Conservation (phyloP, 192 early-diverging fungal genomes). For the Coemansia guatemalensis region DNA sequence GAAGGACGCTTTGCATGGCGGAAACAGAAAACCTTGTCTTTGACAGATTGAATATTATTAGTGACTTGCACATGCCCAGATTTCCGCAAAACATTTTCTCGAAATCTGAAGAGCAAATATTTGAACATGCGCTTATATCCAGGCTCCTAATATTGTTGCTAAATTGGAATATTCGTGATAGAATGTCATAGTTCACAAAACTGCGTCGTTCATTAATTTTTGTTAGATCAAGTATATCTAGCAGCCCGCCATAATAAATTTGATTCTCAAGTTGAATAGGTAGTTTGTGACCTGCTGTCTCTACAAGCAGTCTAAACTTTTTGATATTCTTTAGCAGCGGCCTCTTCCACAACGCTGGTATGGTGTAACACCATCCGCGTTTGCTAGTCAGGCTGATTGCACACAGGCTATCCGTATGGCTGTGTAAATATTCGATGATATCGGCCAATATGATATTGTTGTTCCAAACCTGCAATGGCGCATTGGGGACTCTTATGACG, state of each 20-base stretch:
- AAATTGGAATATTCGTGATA: constrained; percentile 8
- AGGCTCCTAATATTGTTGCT: neutral
- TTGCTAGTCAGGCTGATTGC: constrained; percentile 4
- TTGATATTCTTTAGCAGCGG: constrained; percentile 8
- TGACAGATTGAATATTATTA: constrained; percentile 6
- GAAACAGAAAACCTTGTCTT: constrained; percentile 8
- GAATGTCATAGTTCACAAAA: constrained; percentile 3
- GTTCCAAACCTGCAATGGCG: constrained; percentile 5
- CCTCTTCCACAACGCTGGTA: constrained; percentile 8
- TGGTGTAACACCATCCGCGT: constrained; percentile 17
- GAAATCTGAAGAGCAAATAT: constrained; percentile 3
- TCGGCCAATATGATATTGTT: constrained; percentile 6
- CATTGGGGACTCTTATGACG: neutral
- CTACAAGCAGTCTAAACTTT: constrained; percentile 5
- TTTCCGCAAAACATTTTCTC: constrained; percentile 2
- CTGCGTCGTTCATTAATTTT: constrained; percentile 23
- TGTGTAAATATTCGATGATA: neutral
- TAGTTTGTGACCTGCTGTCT: neutral
- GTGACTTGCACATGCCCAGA: constrained; percentile 8
- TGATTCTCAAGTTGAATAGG: constrained; percentile 7
- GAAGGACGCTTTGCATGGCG: neutral
- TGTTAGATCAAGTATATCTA: constrained; percentile 16
- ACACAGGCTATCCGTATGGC: neutral
- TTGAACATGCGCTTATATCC: constrained; percentile 23
- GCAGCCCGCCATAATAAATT: constrained; percentile 15